phyloP scores from a whole-genome alignment of 768 basidiomycete species.

The Tremella yokohamensis region DNA sequence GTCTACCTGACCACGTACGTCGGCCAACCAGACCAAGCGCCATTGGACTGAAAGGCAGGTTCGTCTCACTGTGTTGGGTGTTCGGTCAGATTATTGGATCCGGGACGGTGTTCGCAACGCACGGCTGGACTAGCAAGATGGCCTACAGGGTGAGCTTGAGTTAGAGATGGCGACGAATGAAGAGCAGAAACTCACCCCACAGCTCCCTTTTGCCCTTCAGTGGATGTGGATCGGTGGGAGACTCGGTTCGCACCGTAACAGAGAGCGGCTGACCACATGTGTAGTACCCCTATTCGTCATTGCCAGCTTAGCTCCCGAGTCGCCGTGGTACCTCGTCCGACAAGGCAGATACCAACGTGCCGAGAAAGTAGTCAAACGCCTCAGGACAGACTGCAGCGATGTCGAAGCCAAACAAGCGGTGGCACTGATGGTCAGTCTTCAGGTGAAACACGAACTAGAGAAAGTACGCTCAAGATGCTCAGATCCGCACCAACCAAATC shows the following conservation, averaged over 20 bases:
- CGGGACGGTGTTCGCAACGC: slow-evolving; percentile 18
- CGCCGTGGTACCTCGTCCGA: slow-evolving; percentile 37
- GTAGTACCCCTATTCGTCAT: slow-evolving; percentile 23
- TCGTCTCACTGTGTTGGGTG: slow-evolving; percentile 44
- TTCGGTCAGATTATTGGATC: slow-evolving; percentile 42
- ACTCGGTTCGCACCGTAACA: too few species aligned
- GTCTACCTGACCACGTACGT: slow-evolving; percentile 39
- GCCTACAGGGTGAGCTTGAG: slow-evolving; percentile 30
- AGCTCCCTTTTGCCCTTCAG: slow-evolving; percentile 24
- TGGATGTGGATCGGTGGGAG: slow-evolving; percentile 11
- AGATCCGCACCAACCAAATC: slow-evolving; percentile 38
- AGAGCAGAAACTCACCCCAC: too few species aligned
- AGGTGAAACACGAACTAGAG: background rate
- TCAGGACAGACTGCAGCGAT: background rate
- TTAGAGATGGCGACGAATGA: slow-evolving; percentile 16
- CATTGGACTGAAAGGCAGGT: background rate
- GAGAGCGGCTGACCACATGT: slow-evolving; percentile 19
- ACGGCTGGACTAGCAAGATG: slow-evolving; percentile 12
- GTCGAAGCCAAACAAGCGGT: background rate
- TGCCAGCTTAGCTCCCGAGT: slow-evolving; percentile 32
- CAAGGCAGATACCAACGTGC: slow-evolving; percentile 26
- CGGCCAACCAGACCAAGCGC: slow-evolving; percentile 21
- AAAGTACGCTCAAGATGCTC: slow-evolving; percentile 21
- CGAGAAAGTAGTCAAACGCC: slow-evolving; percentile 16
- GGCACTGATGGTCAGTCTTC: slow-evolving; percentile 13